These are phyloP conservation scores for Alternaria ventricosa DNA, from an alignment of 2,329 filamentous ascomycete genomes.

Conservation along the genomic window DNA sequence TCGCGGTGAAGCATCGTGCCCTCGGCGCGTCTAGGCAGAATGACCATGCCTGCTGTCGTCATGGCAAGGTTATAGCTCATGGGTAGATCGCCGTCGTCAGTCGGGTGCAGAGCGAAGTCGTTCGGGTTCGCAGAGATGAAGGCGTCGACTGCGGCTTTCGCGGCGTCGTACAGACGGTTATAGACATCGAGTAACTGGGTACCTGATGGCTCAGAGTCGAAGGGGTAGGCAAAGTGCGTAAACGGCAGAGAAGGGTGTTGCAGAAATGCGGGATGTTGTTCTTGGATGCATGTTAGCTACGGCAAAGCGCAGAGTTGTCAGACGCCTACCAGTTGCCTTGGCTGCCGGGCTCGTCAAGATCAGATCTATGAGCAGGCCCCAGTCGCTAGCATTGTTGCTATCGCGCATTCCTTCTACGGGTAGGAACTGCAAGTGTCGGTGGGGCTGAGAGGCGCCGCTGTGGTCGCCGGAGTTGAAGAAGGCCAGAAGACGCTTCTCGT, in stretches of 20 bases:
- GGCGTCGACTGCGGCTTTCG: conserved; percentile 44
- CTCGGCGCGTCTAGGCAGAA: conserved; percentile 59
- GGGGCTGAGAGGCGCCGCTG: conserved; percentile 74
- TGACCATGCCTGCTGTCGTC: conserved; percentile 61
- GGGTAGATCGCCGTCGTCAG: conserved; percentile 48
- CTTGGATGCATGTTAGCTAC: conserved; percentile 15
- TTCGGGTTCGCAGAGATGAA: conserved; percentile 51
- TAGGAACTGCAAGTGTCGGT: conserved; percentile 75
- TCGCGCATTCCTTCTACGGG: conserved; percentile 68
- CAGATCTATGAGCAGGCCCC: conserved; percentile 58
- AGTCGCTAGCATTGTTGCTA: conserved; percentile 45
- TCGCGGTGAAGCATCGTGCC: conserved; percentile 51
- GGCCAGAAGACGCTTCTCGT: conserved; percentile 59
- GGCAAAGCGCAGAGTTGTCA: background rate
- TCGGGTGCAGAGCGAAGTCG: conserved; percentile 30
- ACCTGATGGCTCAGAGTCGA: conserved; percentile 51
- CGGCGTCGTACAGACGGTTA: conserved; percentile 40
- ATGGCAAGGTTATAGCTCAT: conserved; percentile 67
- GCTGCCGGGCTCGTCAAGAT: conserved; percentile 31
- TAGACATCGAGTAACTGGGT: conserved; percentile 45
- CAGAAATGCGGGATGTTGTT: conserved; percentile 3
- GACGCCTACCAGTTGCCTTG: conserved; percentile 5
- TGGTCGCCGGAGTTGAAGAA: conserved; percentile 75
- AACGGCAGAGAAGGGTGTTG: conserved; percentile 54
- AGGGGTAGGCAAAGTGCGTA: conserved; percentile 54